Evolutionary conservation across 495 filamentous ascomycete species (phyloP).

Genomic region (Aspergillus cavernicola): DNA sequence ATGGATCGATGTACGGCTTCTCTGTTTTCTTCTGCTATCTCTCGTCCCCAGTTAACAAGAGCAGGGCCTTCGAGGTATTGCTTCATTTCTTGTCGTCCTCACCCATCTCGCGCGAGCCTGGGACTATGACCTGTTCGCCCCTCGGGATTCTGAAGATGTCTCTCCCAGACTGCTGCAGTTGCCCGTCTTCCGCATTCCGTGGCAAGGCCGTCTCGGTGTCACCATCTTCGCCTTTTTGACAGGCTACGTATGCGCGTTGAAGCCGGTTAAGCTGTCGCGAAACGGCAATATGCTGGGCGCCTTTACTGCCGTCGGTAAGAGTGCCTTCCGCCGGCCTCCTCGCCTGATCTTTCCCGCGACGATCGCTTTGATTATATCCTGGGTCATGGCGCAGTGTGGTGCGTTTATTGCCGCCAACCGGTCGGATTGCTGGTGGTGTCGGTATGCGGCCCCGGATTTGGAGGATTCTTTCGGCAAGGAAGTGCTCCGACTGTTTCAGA

Average conservation of each 20-base stretch:
- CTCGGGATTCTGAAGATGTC: slow-evolving; percentile 43
- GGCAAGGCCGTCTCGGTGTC: slow-evolving; percentile 62
- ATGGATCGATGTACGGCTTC: slow-evolving; percentile 65
- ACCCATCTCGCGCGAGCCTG: slow-evolving; percentile 62
- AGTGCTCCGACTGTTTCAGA: slow-evolving; percentile 42
- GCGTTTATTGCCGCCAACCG: slow-evolving; percentile 54
- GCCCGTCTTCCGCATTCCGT: slow-evolving; percentile 57
- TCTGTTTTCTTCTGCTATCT: not conserved
- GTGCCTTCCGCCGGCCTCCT: slow-evolving; percentile 61
- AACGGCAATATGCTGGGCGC: slow-evolving; percentile 51
- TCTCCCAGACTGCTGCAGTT: slow-evolving; percentile 53
- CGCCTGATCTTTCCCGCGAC: slow-evolving; percentile 59
- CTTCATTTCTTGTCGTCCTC: slow-evolving; percentile 59
- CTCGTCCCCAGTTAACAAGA: not conserved
- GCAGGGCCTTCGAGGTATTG: slow-evolving; percentile 61
- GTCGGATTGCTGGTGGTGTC: slow-evolving; percentile 58
- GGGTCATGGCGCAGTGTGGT: slow-evolving; percentile 55
- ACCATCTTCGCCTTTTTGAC: slow-evolving; percentile 65
- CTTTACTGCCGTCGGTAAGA: slow-evolving; percentile 54
- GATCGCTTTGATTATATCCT: slow-evolving; percentile 55
- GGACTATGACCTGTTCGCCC: slow-evolving; percentile 55
- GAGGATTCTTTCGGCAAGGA: slow-evolving; percentile 33
- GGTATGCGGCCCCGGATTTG: slow-evolving; percentile 49
- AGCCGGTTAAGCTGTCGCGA: slow-evolving; percentile 57
- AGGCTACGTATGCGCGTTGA: slow-evolving; percentile 65